Conservation (phyloP, 805 yeast genomes). For the Yarrowia deformans region DNA sequence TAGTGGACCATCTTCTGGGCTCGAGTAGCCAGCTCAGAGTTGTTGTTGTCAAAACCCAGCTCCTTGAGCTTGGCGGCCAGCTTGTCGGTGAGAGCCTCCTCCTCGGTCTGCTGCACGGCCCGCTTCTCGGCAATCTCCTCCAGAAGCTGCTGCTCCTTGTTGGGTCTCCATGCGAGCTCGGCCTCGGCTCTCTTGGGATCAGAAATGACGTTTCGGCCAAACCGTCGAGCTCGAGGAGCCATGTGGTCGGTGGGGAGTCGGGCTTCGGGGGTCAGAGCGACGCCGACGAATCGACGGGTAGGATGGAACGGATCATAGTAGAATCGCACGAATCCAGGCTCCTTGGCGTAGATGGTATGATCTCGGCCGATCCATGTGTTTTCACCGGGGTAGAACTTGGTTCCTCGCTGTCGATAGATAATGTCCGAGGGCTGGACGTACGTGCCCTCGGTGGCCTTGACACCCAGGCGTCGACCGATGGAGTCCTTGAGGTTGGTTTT, state of each 20-base stretch:
- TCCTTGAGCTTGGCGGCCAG: slow-evolving; percentile 20
- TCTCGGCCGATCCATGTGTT: slow-evolving; percentile 86
- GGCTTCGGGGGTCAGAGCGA: slow-evolving; percentile 70
- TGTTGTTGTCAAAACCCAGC: slow-evolving; percentile 1
- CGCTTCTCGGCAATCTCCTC: slow-evolving; percentile 22
- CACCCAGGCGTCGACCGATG: slow-evolving; percentile 92
- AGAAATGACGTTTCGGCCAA: slow-evolving; percentile 68
- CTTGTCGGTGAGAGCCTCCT: not conserved
- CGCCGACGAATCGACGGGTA: slow-evolving; percentile 85
- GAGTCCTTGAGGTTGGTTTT: slow-evolving; percentile 92
- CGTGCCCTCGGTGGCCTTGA: slow-evolving; percentile 83
- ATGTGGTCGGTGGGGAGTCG: slow-evolving; percentile 88
- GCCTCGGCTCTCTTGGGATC: slow-evolving; percentile 59
- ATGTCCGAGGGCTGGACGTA: slow-evolving; percentile 83
- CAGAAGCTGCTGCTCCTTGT: slow-evolving; percentile 34
- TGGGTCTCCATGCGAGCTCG: slow-evolving; percentile 57
- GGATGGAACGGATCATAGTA: slow-evolving; percentile 98
- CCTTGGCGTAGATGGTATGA: slow-evolving; percentile 88
- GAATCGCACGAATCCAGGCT: slow-evolving; percentile 91
- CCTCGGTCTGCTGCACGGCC: slow-evolving; percentile 1
- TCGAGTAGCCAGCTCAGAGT: slow-evolving; percentile 1
- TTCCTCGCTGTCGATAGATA: slow-evolving; percentile 92
- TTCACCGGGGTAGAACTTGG: slow-evolving; percentile 92
- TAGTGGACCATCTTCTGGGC: slow-evolving; percentile 21
- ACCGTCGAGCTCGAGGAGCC: slow-evolving; percentile 84